Evolutionary conservation across 1,284 basidiomycete species (phyloP), one percentile per base, ranked within the genome.

Genomic region (Phellopilus nigrolimitatus): DNA sequence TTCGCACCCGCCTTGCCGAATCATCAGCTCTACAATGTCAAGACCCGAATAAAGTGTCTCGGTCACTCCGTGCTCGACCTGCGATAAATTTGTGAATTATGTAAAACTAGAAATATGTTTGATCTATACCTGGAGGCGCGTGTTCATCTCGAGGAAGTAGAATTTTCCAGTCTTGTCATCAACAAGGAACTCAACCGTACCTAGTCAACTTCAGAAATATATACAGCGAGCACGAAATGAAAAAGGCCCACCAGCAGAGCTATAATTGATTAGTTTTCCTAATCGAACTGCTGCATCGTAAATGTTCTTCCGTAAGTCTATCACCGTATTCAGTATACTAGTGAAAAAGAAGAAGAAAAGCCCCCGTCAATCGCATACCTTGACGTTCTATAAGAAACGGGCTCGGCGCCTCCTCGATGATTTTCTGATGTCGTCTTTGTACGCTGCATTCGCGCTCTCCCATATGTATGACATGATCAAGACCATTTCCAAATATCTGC

Each of bases 111-210:
- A 17, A 38, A 3, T 48, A 12, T 30, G 15, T 13, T 21, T 24
- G 12, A 33, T 19, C 47, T 65, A 48, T 56, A 75, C 77, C 66
- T 85, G 84, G 49, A 87, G 75, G 4, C 84, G 73, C 0, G 83
- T 80, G 56, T 89, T 88, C 76, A 88, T 81, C 63, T 89, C 86
- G 15, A 89, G 71, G 59, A 88, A 89, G 68, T 76, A 87, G 64
- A 83, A 87, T 6, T 70, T 62, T 0, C 71, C 72, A 0, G 71
- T 74, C 0, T 66, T 53, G 51, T 81, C 73, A 58, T 85, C 79
- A 3, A 85, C 79, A 2, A 88, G 67, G 58, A 84, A 85, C 61
- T 88, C 84, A 22, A 85, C 74, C 0, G 83, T 88, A 1, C 82
- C 79, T 79, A 27, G 3, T 8, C 2, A 28, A 33, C 27, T n/a